phyloP scores from a whole-genome alignment of 129 eudicot genomes.

The Helichrysum umbraculigerum region DNA sequence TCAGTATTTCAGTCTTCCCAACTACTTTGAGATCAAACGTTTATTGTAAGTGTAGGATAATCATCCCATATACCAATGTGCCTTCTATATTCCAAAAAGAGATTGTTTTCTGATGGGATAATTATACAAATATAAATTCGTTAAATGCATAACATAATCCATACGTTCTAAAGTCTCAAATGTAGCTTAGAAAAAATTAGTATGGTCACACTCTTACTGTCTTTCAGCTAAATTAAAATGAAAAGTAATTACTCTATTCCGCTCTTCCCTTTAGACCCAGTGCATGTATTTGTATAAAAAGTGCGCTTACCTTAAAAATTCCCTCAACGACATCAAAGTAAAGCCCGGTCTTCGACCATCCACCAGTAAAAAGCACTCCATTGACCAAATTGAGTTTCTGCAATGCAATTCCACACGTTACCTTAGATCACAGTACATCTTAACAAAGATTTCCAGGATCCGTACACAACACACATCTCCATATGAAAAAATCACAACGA shows the following conservation, averaged over 20 bases:
- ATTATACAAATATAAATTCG: conserved; percentile 1
- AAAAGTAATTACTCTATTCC: background rate
- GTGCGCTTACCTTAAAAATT: conserved; percentile 62
- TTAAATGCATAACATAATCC: conserved; percentile 5
- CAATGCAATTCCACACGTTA: conserved; percentile 26
- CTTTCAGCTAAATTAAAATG: conserved; percentile 3
- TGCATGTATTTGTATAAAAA: conserved; percentile 6
- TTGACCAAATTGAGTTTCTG: conserved; percentile 87
- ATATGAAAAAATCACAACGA: background rate
- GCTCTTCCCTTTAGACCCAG: background rate
- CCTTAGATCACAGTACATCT: background rate
- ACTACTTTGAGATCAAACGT: background rate
- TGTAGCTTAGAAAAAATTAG: conserved; percentile 1
- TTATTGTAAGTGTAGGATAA: background rate
- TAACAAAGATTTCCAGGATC: background rate
- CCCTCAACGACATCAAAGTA: conserved; percentile 66
- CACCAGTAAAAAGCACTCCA: conserved; percentile 96
- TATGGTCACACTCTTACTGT: background rate
- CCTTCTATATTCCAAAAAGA: conserved; percentile 6
- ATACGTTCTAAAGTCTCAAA: background rate
- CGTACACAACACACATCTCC: background rate
- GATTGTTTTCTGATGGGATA: conserved; percentile 4
- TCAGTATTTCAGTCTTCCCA: background rate
- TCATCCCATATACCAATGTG: background rate
- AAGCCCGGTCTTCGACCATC: conserved; percentile 76